A percentile compares a stretch with the other conserved stretches of the same genome.
phyloP scores from a whole-genome alignment of 257 asterid genomes.

The Plantago major region DNA sequence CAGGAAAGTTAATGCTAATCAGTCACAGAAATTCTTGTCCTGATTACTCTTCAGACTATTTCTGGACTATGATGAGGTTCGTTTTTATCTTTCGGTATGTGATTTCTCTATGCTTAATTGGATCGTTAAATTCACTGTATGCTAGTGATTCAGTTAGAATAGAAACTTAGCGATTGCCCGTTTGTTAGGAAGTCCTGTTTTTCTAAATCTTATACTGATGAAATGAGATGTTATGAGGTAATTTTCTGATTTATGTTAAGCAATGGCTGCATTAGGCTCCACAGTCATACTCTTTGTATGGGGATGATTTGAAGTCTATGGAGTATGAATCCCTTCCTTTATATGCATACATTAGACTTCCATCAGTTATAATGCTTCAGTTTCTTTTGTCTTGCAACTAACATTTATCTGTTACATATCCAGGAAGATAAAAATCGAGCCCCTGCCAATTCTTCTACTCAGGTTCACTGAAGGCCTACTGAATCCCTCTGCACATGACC shows the following conservation, averaged over 20 bases:
- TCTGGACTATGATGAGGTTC: too few species aligned
- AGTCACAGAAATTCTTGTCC: slow-evolving; percentile 6
- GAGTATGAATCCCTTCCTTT: background rate
- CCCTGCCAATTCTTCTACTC: slow-evolving; percentile 55
- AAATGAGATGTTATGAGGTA: too few species aligned
- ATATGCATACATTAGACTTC: background rate
- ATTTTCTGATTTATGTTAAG: too few species aligned
- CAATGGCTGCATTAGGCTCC: too few species aligned
- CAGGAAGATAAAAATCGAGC: slow-evolving; percentile 44
- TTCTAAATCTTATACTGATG: too few species aligned
- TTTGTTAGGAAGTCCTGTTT: too few species aligned
- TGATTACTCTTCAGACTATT: background rate
- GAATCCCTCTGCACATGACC: slow-evolving; percentile 91
- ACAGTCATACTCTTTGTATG: too few species aligned
- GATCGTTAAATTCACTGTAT: too few species aligned
- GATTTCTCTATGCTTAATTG: background rate
- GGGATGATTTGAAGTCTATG: too few species aligned
- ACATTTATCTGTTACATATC: slow-evolving; percentile 16
- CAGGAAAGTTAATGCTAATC: slow-evolving; percentile 40
- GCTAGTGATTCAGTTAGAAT: background rate
- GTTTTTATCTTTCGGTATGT: background rate
- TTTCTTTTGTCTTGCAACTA: background rate
- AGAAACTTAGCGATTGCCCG: too few species aligned
- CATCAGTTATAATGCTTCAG: background rate
- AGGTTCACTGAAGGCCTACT: slow-evolving; percentile 89